A percentile compares a stretch with the other conserved stretches of the same genome.
Conservation (phyloP, 306 rosid species). For the Ormosia emarginata region DNA sequence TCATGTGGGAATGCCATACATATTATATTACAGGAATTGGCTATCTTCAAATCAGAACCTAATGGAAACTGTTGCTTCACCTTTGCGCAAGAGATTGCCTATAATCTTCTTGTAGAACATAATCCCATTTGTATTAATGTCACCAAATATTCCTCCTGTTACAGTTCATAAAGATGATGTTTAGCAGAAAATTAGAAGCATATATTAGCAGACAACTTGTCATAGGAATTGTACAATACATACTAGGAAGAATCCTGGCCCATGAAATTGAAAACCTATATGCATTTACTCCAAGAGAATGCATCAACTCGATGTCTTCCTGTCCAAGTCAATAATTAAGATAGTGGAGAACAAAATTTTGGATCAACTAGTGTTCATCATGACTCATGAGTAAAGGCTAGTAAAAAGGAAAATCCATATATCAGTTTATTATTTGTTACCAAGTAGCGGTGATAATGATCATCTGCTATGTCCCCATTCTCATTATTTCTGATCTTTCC, state of each 20-base stretch:
- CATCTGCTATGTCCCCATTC: constrained; percentile 64
- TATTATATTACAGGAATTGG: no score
- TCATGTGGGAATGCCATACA: background rate
- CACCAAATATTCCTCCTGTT: constrained; percentile 58
- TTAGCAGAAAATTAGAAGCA: background rate
- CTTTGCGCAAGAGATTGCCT: constrained; percentile 46
- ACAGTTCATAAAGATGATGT: constrained; percentile 9
- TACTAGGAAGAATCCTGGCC: constrained; percentile 70
- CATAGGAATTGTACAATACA: background rate
- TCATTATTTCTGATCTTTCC: constrained; percentile 45
- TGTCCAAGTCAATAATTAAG: background rate
- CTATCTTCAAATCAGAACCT: background rate
- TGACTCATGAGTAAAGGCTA: no score
- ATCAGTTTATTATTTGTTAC: constrained; percentile 7
- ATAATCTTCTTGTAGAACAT: constrained; percentile 57
- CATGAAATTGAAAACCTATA: constrained; percentile 74
- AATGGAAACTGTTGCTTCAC: constrained; percentile 18
- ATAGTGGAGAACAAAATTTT: no score
- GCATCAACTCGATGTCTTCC: constrained; percentile 56
- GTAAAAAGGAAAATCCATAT: no score
- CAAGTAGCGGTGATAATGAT: constrained; percentile 66
- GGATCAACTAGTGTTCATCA: no score
- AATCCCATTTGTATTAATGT: constrained; percentile 48
- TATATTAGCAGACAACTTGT: background rate
- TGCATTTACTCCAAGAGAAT: constrained; percentile 51